Evolutionary conservation across 2,329 filamentous ascomycete genomes (phyloP), one percentile per base, ranked within the genome.

Genomic region (Stachybotrys chartarum): DNA sequence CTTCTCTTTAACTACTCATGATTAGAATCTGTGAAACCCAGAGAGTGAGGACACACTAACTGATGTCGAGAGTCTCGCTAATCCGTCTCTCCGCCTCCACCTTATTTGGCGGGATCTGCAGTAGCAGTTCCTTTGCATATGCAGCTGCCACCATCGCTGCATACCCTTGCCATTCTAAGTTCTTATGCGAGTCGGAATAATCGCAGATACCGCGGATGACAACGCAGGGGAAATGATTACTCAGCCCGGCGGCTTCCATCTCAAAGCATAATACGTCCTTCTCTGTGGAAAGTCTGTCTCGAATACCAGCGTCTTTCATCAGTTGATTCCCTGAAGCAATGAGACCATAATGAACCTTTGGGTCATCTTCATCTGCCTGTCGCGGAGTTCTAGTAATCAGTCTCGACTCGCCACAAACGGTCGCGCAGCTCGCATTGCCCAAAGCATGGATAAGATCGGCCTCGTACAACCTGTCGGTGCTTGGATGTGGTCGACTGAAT

Each of bases 161-260:
- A 59, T 66, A 70, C 5, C 59, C 56, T 48, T 68, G 68, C 68
- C 65, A 71, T 1, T 53, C 42, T 7, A 67, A 60, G 44, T 67
- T 66, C 50, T 69, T 70, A 44, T 70, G 66, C 1, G 64, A 63
- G 49, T 72, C 70, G 0, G 68, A 61, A 39, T 72, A 73, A 58
- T 73, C 67, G 52, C 64, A 71, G 45, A 73, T 69, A 1, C 70
- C 69, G 5, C 67, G 61, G 47, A 72, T 64, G 7, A 69, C 65
- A 1, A 71, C 54, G 24, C 67, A 70, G 1, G 64, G 1, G 45
- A 66, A 63, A 24, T 62, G 49, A 18, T 65, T 61, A 60, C 66
- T 67, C 42, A 70, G 30, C 1, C 67, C 66, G 3, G 65, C 66
- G 10, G 66, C 66, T 30, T 68, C 66, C 64, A 66, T 69, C 55